Base-by-base conservation (phyloP, 371 early-diverging fungal genomes). In the Coemansia sp. region DNA sequence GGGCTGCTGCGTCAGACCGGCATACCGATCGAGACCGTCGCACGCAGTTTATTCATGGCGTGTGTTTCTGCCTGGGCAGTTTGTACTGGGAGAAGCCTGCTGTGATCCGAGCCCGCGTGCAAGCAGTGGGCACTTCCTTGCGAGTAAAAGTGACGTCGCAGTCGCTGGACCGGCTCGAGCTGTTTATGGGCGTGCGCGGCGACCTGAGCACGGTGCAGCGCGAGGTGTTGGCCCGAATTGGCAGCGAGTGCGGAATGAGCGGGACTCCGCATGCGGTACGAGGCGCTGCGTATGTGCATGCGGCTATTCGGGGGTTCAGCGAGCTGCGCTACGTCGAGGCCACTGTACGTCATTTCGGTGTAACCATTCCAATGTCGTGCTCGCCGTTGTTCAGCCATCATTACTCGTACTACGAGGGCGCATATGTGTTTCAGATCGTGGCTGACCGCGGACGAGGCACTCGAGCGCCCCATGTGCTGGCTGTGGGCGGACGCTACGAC, bases 401-500 rank as follows among this genome's bases (percentile, higher is more conserved):
- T 31, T 68, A 72, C 39, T 40, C 75, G 53, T 78, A 82, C 62
- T 82, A 82, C 57, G 69, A 71, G 56, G 74, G 69, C 62, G 71
- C 66, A 5, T 74, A 80, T 54, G 67, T 64, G 24, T 82, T 82
- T 64, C 78, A 82, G 66, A 62, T 79, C 14, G 65, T 81, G 64
- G 66, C 68, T 0, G 77, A 64, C 10, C 21, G 54, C 39, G 18
- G 48, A 5, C n/a, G 61, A 14, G 59, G 57, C 48, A 39, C 72
- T 13, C 83, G 82, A 53, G 82, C 83, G 14, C 77, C 89, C 16
- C 88, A 89, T 31, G 80, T 83, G 4, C 61, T 91, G 40, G 83
- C 89, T 5, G 65, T 79, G 0, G 82, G 84, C 13, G 84, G 82
- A 3, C 77, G 90, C 61, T 95, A 97, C 59, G 95, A 96, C 73